Base-by-base conservation (phyloP, 2,329 filamentous ascomycete species). In the Talaromyces sp. region DNA sequence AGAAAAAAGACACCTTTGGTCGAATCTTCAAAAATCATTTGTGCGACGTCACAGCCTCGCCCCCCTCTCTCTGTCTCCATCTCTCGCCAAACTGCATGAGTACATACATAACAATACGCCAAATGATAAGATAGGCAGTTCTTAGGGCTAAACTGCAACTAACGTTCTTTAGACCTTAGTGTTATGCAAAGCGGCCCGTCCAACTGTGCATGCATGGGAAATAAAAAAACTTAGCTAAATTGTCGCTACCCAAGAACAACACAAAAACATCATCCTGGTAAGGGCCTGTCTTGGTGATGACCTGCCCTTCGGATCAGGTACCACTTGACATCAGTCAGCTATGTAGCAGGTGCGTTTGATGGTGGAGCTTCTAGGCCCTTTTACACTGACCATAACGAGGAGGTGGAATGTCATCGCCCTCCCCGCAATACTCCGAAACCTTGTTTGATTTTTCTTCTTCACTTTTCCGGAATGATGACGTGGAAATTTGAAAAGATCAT, bases 101-200 rank as follows among this genome's bases (percentile, higher is more conserved):
- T 54, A 19, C 51, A 56, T 31, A 34, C 27, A 34, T 36, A 19
- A 34, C 22, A 15, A 38, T 56, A 25, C 11, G 31, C 38, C 53
- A 25, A 56, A 25, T 36, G 31, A 38, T 56, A 56, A 36, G 53
- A 36, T 34, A 25, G n/a, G 53, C 15, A 38, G 53, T 36, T 59
- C 56, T 45, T 59, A 59, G 56, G 56, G 56, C 56, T 59, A 59
- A 59, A 6, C 15, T 43, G 56, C 22, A 27, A 59, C 36, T 59
- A 59, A 43, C 56, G 36, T 45, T 15, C 36, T 59, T 45, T 59
- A 29, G 56, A 27, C 38, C 56, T 61, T 61, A 61, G 59, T 61
- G 43, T 49, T 63, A 65, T 62, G 64, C 64, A 65, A 62, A 61
- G 64, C 64, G 64, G 64, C 64, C 64, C 64, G 64, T 65, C 40